A percentile compares a stretch with the other conserved stretches of the same genome.
phyloP scores from a whole-genome alignment of 2,329 filamentous ascomycete species.

The Trichoderma sp. region DNA sequence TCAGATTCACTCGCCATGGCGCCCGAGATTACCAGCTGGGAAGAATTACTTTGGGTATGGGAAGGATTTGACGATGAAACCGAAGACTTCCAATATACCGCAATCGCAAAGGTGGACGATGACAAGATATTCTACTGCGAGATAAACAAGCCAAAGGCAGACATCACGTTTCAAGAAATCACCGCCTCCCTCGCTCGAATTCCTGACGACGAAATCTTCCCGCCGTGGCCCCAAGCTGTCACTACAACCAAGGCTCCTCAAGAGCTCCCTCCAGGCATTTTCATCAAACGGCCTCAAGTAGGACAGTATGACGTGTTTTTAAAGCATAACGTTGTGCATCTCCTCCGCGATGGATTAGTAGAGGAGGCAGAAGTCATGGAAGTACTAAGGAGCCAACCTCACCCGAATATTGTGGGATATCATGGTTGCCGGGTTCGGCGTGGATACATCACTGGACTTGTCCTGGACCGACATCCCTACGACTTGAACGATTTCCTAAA shows the following conservation, averaged over 20 bases:
- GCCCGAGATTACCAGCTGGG: neutral
- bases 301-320: fast-evolving
- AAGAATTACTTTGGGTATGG: neutral
- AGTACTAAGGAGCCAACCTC: neutral
- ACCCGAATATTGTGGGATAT: neutral
- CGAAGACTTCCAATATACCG: neutral
- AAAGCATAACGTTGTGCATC: neutral
- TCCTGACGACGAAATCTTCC: neutral
- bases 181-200: neutral
- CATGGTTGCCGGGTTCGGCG: neutral
- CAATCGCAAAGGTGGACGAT: neutral
- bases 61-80: neutral
- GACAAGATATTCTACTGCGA: neutral
- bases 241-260: neutral
- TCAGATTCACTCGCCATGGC: neutral
- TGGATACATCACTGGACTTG: neutral
- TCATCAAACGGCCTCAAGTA: neutral
- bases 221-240: neutral
- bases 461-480: neutral
- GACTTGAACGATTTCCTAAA: neutral
- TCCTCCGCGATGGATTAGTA: neutral
- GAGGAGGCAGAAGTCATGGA: neutral
- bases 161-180: neutral
- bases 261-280: neutral
- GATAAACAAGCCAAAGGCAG: neutral